Evolutionary conservation across 345 rosid species (phyloP).

Genomic region (Eucalyptus albens): DNA sequence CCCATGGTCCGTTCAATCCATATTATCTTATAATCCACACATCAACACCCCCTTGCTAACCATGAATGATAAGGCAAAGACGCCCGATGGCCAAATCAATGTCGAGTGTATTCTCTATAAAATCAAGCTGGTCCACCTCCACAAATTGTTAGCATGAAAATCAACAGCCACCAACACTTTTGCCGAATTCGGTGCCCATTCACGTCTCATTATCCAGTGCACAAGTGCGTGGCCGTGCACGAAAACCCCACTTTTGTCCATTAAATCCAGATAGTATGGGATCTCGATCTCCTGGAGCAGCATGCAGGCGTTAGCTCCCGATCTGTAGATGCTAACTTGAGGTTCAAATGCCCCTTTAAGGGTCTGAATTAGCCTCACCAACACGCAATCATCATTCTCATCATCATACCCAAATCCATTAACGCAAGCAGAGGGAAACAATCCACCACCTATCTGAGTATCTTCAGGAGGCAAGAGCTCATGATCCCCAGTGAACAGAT

Average conservation of each 20-base stretch:
- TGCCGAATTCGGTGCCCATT: not conserved
- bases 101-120: not conserved
- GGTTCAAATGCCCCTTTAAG: not conserved
- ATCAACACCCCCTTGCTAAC: not conserved
- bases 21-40: constrained; percentile 3
- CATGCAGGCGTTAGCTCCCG: constrained; percentile 17
- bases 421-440: constrained; percentile 1
- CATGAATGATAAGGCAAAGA: not conserved
- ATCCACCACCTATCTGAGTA: not conserved
- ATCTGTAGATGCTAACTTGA: constrained; percentile 18
- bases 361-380: constrained; percentile 16
- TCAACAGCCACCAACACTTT: constrained; percentile 9
- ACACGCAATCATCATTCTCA: constrained; percentile 9
- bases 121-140: constrained; percentile 3
- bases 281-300: not conserved
- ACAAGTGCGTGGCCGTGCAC: not conserved
- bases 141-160: not conserved
- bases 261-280: not conserved
- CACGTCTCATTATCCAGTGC: constrained; percentile 23
- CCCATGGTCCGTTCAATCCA: not conserved
- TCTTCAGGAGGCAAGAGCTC: not conserved
- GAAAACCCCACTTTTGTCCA: constrained; percentile 13
- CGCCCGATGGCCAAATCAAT: constrained; percentile 17
- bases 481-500: constrained; percentile 7
- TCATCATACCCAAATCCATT: constrained; percentile 30